phyloP scores from a whole-genome alignment of 1,284 basidiomycete species.

The Cryptococcus deneoformans region DNA sequence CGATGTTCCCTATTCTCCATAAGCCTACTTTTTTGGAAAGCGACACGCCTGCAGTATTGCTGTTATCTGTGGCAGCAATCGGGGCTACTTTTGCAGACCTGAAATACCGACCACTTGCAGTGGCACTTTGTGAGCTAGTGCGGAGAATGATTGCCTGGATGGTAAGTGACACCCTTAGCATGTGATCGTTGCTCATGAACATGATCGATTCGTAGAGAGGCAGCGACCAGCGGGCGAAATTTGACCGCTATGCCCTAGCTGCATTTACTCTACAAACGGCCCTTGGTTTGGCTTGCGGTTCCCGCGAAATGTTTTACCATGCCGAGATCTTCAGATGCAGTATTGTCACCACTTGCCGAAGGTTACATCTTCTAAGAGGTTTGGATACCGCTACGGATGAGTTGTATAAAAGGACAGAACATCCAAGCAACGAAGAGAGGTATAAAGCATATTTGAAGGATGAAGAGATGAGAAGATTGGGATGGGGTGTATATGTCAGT shows the following conservation, averaged over 20 bases:
- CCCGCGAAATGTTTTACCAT: constrained; percentile 36
- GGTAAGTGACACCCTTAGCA: constrained; percentile 15
- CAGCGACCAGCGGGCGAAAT: constrained; percentile 35
- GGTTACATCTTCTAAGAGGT: constrained; percentile 27
- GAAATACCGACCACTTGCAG: constrained; percentile 29
- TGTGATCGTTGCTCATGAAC: no score
- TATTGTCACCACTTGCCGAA: constrained; percentile 28
- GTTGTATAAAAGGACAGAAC: constrained; percentile 8
- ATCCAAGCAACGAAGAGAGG: constrained; percentile 16
- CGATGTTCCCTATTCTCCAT: constrained; percentile 37
- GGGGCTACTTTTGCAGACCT: constrained; percentile 34
- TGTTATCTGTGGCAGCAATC: constrained; percentile 31
- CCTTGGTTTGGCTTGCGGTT: constrained; percentile 31
- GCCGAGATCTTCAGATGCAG: constrained; percentile 34
- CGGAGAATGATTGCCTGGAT: constrained; percentile 34
- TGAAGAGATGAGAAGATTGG: constrained; percentile 27
- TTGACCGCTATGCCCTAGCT: constrained; percentile 25
- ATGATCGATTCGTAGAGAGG: constrained; percentile 20
- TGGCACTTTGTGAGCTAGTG: constrained; percentile 34
- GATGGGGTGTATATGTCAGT: constrained; percentile 39
- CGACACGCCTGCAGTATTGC: constrained; percentile 32
- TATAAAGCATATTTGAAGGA: constrained; percentile 32
- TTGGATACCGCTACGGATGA: constrained; percentile 17
- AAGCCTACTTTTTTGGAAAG: constrained; percentile 26
- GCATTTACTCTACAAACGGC: constrained; percentile 29